These are phyloP conservation scores for Colletotrichum paranaense DNA, from an alignment of 2,329 filamentous ascomycete species.

Conservation along the genomic window DNA sequence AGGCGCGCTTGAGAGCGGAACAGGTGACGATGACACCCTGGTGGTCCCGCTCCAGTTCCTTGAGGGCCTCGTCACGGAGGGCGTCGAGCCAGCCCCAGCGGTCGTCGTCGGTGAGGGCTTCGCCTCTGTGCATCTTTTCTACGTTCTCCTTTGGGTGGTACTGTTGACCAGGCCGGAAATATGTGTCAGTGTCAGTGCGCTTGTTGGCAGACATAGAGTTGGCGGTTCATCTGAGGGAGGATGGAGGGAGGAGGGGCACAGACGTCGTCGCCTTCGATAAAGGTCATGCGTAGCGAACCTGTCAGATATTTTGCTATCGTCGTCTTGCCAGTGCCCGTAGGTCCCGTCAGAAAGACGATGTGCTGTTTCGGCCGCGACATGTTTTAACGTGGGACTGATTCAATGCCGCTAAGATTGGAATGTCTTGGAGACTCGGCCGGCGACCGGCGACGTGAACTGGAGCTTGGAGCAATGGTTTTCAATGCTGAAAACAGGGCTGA, in stretches of 20 bases:
- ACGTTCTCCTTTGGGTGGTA: conserved; percentile 74
- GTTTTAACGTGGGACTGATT: neutral
- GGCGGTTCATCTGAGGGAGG: neutral
- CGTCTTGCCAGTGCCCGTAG: conserved; percentile 71
- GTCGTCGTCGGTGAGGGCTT: conserved; percentile 78
- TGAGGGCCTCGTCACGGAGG: conserved; percentile 62
- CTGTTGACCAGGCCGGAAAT: conserved; percentile 38
- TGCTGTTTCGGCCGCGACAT: conserved; percentile 46
- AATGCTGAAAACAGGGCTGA: neutral
- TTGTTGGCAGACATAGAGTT: neutral
- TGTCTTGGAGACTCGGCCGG: neutral
- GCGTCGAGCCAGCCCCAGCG: conserved; percentile 81
- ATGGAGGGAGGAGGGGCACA: conserved; percentile 38
- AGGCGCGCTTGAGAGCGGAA: conserved; percentile 82
- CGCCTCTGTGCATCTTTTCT: conserved; percentile 77
- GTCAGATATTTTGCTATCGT: conserved; percentile 66
- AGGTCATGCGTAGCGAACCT: conserved; percentile 61
- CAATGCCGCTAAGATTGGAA: neutral
- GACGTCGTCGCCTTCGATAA: conserved; percentile 72
- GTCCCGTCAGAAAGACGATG: conserved; percentile 71
- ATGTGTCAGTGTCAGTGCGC: conserved; percentile 15
- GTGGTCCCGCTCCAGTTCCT: conserved; percentile 51
- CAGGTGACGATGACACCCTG: conserved; percentile 79
- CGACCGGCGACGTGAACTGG: neutral
- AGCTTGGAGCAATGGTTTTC: neutral